Evolutionary conservation across 768 basidiomycete genomes (phyloP).

Genomic region (Lentinula sp.): DNA sequence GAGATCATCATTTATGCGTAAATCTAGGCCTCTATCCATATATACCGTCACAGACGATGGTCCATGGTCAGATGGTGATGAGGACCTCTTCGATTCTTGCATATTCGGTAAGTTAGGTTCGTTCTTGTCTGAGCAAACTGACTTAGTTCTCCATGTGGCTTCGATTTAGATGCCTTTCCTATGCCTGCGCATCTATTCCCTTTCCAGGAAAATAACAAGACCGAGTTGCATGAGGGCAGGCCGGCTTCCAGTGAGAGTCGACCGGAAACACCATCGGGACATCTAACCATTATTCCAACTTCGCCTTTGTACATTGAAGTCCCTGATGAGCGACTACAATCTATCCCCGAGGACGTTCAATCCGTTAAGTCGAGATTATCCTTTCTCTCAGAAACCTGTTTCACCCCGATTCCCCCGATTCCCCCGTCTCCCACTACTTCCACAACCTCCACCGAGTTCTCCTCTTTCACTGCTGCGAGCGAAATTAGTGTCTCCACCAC

Average conservation of each 20-base stretch:
- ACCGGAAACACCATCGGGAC: background rate
- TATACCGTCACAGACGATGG: constrained; percentile 25
- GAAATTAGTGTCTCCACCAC: constrained; percentile 12
- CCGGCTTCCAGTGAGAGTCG: background rate
- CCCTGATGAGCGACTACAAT: background rate
- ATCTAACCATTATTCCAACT: background rate
- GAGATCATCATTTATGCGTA: background rate
- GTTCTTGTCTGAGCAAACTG: background rate
- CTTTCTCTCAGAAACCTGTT: background rate
- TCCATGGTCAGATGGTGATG: constrained; percentile 30
- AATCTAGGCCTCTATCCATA: background rate
- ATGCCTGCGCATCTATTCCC: constrained; percentile 13
- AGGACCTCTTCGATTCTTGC: constrained; percentile 25
- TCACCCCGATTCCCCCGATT: constrained; percentile 4
- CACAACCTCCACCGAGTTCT: constrained; percentile 20
- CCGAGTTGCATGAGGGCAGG: background rate
- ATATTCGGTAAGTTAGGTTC: constrained; percentile 25
- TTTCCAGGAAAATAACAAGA: background rate
- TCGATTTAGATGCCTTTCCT: constrained; percentile 20
- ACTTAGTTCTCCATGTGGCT: background rate
- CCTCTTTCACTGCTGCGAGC: constrained; percentile 19
- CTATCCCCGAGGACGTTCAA: background rate
- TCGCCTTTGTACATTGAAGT: background rate
- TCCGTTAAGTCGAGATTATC: background rate
- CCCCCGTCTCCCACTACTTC: constrained; percentile 14